Conservation (phyloP, 805 yeast genomes). For the Yarrowia hollandica region DNA sequence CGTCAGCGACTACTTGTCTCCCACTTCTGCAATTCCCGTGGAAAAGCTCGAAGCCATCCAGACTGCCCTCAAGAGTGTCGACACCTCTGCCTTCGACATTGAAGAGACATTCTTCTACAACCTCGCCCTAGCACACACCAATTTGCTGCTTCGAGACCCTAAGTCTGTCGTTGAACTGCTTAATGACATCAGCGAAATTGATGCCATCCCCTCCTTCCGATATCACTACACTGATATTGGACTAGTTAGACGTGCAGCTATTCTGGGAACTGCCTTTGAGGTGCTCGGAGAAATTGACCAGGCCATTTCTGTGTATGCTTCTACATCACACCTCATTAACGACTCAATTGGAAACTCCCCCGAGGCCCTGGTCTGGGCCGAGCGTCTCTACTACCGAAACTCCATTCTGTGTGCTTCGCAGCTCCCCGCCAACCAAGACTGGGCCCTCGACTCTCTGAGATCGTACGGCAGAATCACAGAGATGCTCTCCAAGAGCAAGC, state of each 20-base stretch:
- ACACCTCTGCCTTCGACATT: conserved; percentile 8
- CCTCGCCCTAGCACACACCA: conserved; percentile 33
- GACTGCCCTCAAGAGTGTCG: background rate
- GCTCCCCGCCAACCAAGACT: conserved; percentile 29
- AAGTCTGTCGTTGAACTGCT: conserved; percentile 31
- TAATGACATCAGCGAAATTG: conserved; percentile 10
- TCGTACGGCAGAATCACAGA: conserved; percentile 30
- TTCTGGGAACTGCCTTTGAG: conserved; percentile 36
- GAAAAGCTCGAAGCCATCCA: conserved; percentile 6
- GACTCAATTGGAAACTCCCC: conserved; percentile 38
- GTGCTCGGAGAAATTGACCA: conserved; percentile 30
- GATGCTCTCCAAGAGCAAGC: conserved; percentile 18
- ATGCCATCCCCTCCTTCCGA: conserved; percentile 24
- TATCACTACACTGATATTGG: conserved; percentile 32
- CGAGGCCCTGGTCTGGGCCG: conserved; percentile 47
- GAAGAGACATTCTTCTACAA: conserved; percentile 31
- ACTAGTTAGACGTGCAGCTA: conserved; percentile 33
- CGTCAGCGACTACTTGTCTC: conserved; percentile 25
- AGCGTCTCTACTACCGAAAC: conserved; percentile 41
- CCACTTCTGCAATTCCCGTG: background rate
- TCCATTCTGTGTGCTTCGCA: conserved; percentile 30
- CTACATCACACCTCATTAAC: conserved; percentile 18
- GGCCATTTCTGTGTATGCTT: conserved; percentile 33
- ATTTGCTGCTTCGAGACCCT: conserved; percentile 32
- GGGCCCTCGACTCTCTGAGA: conserved; percentile 31